Evolutionary conservation across 2,329 filamentous ascomycete species (phyloP).

Genomic region (Plectosphaerella cucumerina): DNA sequence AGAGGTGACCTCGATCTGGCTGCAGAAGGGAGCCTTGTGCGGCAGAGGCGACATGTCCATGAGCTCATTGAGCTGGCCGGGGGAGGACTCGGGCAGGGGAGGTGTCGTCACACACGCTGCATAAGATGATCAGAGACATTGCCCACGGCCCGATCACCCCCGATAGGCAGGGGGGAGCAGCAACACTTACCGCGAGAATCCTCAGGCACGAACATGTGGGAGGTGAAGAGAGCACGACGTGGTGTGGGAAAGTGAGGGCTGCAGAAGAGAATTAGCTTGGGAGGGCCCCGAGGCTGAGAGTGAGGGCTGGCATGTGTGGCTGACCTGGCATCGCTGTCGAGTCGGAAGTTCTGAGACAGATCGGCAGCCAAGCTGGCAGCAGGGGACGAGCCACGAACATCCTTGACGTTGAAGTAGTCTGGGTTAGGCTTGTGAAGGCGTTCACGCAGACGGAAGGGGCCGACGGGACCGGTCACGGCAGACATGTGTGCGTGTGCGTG

Average conservation of each 20-base stretch:
- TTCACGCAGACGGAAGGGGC: constrained; percentile 77
- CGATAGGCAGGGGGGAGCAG: constrained; percentile 6
- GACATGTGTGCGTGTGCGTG: constrained; percentile 42
- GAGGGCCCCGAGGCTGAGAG: constrained; percentile 3
- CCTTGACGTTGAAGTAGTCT: constrained; percentile 81
- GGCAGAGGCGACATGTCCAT: constrained; percentile 95
- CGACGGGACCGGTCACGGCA: constrained; percentile 52
- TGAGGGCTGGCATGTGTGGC: constrained; percentile 24
- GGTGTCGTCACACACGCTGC: constrained; percentile 78
- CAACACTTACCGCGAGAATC: constrained; percentile 54
- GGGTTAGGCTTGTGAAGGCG: constrained; percentile 53
- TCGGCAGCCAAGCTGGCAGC: constrained; percentile 88
- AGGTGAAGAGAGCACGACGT: constrained; percentile 78
- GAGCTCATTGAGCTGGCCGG: constrained; percentile 64
- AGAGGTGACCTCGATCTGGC: constrained; percentile 64
- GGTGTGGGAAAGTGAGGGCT: constrained; percentile 82
- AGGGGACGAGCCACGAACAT: constrained; percentile 80
- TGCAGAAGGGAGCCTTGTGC: constrained; percentile 71
- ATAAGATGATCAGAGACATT: constrained; percentile 9
- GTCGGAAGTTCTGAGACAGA: constrained; percentile 93
- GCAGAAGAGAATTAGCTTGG: neutral
- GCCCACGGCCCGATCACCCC: constrained; percentile 1
- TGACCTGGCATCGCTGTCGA: constrained; percentile 81
- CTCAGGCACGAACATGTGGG: constrained; percentile 58
- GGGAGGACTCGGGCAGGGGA: constrained; percentile 78